Conservation (phyloP, 2,329 filamentous ascomycete species). For the Coniochaeta prunicola region DNA sequence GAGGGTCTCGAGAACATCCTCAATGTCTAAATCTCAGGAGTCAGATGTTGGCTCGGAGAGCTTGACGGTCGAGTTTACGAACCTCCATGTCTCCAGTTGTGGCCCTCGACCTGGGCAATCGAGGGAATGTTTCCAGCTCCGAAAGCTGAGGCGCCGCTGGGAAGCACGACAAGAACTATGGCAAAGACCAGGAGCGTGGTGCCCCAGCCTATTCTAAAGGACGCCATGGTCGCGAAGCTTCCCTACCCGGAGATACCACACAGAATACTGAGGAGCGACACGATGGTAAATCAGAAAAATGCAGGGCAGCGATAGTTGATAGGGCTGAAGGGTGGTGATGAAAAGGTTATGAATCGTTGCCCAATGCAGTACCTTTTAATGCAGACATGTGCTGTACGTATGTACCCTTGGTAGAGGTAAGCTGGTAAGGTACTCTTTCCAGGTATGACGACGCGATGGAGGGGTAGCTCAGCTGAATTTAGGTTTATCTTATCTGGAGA, state of each 20-base stretch:
- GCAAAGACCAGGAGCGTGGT: slow-evolving; percentile 44
- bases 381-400: too few relatives aligned
- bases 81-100: slow-evolving; percentile 65
- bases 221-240: slow-evolving; percentile 39
- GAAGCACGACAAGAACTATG: slow-evolving; percentile 49
- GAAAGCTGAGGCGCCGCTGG: slow-evolving; percentile 52
- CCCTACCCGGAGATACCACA: background rate
- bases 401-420: too few relatives aligned
- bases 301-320: background rate
- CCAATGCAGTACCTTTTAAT: too few relatives aligned
- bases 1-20: slow-evolving; percentile 73
- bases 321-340: background rate
- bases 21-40: slow-evolving; percentile 50
- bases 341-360: background rate
- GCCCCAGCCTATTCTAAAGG: slow-evolving; percentile 37
- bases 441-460: background rate
- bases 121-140: slow-evolving; percentile 68
- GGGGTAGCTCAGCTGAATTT: background rate
- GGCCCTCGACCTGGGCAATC: slow-evolving; percentile 56
- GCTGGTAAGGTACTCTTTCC: too few relatives aligned
- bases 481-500: background rate
- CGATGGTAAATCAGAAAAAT: background rate
- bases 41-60: background rate
- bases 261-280: too few relatives aligned
- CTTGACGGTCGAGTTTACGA: background rate